A percentile compares a stretch with the other conserved stretches of the same genome.
These are phyloP conservation scores for Syzygium malaccense DNA, from an alignment of 441 rosid genomes.

Conservation along the genomic window DNA sequence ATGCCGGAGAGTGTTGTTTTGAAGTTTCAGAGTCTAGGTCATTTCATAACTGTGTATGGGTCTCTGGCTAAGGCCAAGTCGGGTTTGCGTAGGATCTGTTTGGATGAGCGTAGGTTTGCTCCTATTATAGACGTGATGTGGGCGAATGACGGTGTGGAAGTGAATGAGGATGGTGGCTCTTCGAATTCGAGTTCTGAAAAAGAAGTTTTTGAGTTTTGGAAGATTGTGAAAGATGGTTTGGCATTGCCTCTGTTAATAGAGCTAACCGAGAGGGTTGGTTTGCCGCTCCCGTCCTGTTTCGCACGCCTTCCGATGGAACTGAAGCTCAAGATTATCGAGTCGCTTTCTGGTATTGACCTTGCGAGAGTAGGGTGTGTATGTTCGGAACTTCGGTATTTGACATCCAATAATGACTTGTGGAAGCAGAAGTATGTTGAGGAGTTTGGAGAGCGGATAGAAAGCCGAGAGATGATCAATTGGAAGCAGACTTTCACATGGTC, in stretches of 20 bases:
- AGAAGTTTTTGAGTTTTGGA: slow-evolving; percentile 62
- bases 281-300: slow-evolving; percentile 51
- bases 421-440: slow-evolving; percentile 45
- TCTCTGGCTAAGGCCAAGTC: slow-evolving; percentile 17
- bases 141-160: slow-evolving; percentile 1
- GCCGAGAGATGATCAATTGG: slow-evolving; percentile 22
- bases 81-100: slow-evolving; percentile 18
- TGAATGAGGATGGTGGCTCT: slow-evolving; percentile 13
- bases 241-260: slow-evolving; percentile 52
- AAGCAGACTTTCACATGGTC: slow-evolving; percentile 23
- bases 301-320: slow-evolving; percentile 50
- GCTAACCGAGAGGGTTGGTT: slow-evolving; percentile 41
- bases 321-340: slow-evolving; percentile 52
- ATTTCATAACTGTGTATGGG: slow-evolving; percentile 47
- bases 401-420: slow-evolving; percentile 57
- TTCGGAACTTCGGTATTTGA: slow-evolving; percentile 38
- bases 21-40: slow-evolving; percentile 45
- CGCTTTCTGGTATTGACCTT: slow-evolving; percentile 39
- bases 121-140: slow-evolving; percentile 29
- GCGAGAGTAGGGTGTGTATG: slow-evolving; percentile 46
- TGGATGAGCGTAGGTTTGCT: slow-evolving; percentile 37
- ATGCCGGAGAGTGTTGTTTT: slow-evolving; percentile 27
- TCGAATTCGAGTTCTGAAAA: slow-evolving; percentile 8
- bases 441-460: slow-evolving; percentile 7
- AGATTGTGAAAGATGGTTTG: slow-evolving; percentile 60